phyloP scores from a whole-genome alignment of 441 rosid species.

The Erysimum pusillum region DNA sequence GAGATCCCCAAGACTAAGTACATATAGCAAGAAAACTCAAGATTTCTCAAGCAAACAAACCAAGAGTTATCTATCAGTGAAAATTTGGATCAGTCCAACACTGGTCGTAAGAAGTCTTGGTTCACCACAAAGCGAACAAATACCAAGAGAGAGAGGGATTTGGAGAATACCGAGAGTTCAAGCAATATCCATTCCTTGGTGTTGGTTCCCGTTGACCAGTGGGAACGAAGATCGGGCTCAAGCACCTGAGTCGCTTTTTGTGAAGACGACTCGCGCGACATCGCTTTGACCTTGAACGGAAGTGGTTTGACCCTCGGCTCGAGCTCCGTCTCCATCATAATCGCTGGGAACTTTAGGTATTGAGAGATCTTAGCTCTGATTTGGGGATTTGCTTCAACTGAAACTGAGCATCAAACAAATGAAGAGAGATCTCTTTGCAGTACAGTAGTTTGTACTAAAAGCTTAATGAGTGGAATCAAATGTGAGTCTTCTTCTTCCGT shows the following conservation, averaged over 20 bases:
- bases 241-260: slow-evolving; percentile 81
- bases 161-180: slow-evolving; percentile 70
- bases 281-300: slow-evolving; percentile 79
- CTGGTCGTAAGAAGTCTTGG: background rate
- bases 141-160: background rate
- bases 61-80: background rate
- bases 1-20: background rate
- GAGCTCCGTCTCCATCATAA: slow-evolving; percentile 74
- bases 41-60: background rate
- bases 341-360: background rate
- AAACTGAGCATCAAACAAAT: background rate
- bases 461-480: background rate
- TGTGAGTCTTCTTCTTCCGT: background rate
- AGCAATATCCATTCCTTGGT: slow-evolving; percentile 91
- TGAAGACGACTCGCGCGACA: slow-evolving; percentile 81
- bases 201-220: slow-evolving; percentile 91
- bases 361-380: background rate
- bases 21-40: background rate
- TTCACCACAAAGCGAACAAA: background rate
- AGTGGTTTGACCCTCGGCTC: slow-evolving; percentile 79
- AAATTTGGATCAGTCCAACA: background rate
- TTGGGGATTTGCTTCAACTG: background rate
- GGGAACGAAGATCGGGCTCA: slow-evolving; percentile 84
- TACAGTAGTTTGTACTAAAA: too few relatives aligned
- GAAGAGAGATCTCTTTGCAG: too few relatives aligned